These are phyloP conservation scores for Francoa sonchifolia DNA, from an alignment of 441 rosid genomes.

Conservation along the genomic window DNA sequence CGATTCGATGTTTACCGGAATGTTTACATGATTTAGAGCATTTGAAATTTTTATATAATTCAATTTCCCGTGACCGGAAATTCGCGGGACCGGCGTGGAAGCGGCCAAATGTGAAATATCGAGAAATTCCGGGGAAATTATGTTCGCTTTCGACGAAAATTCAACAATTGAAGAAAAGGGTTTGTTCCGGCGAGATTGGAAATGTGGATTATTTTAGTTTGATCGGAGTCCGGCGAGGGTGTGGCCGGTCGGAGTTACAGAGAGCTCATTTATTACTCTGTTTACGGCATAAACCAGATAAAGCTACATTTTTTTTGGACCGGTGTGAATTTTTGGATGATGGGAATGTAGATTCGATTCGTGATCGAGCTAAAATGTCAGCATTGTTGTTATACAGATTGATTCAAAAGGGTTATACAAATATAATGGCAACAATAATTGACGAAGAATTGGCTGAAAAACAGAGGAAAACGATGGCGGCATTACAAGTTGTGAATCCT, in stretches of 20 bases:
- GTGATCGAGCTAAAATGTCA: conserved; percentile 65
- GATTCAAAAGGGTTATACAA: conserved; percentile 66
- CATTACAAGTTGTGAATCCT: conserved; percentile 31
- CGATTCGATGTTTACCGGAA: conserved; percentile 66
- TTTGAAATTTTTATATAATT: conserved; percentile 60
- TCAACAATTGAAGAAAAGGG: conserved; percentile 50
- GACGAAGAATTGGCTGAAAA: conserved; percentile 61
- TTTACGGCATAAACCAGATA: conserved; percentile 69
- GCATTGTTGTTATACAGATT: conserved; percentile 64
- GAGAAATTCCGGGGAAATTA: conserved; percentile 67
- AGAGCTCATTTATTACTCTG: conserved; percentile 62
- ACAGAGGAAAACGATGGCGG: conserved; percentile 35
- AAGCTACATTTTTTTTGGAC: conserved; percentile 50
- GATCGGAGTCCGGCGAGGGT: conserved; percentile 67
- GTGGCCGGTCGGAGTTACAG: conserved; percentile 69
- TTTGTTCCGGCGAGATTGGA: conserved; percentile 59
- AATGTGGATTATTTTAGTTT: conserved; percentile 67
- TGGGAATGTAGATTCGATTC: conserved; percentile 50
- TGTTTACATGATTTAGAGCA: conserved; percentile 79
- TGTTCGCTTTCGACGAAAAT: conserved; percentile 51
- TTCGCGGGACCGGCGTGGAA: conserved; percentile 90
- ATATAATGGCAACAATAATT: conserved; percentile 37
- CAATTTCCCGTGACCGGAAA: conserved; percentile 63
- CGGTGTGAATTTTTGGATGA: conserved; percentile 67
- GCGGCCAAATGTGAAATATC: conserved; percentile 50